Evolutionary conservation across 345 rosid genomes (phyloP), one percentile per base, ranked within the genome.

Genomic region (Erucastrum elatum): DNA sequence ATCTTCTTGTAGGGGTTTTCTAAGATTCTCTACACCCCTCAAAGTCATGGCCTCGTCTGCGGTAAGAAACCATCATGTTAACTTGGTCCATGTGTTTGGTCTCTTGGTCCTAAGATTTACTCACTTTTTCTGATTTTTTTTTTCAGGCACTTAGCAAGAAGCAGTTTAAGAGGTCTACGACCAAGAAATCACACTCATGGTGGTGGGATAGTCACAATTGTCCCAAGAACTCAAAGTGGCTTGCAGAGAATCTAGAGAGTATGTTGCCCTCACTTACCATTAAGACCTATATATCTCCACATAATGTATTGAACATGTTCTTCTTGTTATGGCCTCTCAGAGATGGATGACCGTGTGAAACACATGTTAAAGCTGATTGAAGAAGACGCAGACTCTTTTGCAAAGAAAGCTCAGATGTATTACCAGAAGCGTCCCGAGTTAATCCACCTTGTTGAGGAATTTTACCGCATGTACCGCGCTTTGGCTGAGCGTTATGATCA

Each of bases 401-500:
- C 94, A 0, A 91, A 91, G 83, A 93, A 92, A 85, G 99, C 91
- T 41, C 97, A 89, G 72, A 88, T 90, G 92, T 91, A 91, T 84
- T 89, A 91, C 72, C 85, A 88, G 72, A 95, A 86, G 76, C 89
- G 96, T 70, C 99, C 99, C 0, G 91, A 95, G 74, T 81, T 91
- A 61, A 81, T 90, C 67, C 77, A 89, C 34, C 86, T 85, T 68
- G 93, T 93, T 0, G 98, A 91, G 78, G 97, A 90, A 26, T 93
- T 93, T 75, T 91, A 91, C 79, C 85, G 94, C 55, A 88, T 87
- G 86, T 95, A 95, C 70, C 90, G 91, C 60, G 86, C 95, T 34
- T 80, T 94, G 64, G 97, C 98, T 0, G 95, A 92, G 85, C 90
- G 98, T 62, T 92, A 94, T 80, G 97, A 92, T 85, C 90, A 88